A percentile compares a stretch with the other conserved stretches of the same genome.
These are phyloP conservation scores for Theileria annulata DNA, from an alignment of 169 alveolate species.

Conservation along the genomic window DNA sequence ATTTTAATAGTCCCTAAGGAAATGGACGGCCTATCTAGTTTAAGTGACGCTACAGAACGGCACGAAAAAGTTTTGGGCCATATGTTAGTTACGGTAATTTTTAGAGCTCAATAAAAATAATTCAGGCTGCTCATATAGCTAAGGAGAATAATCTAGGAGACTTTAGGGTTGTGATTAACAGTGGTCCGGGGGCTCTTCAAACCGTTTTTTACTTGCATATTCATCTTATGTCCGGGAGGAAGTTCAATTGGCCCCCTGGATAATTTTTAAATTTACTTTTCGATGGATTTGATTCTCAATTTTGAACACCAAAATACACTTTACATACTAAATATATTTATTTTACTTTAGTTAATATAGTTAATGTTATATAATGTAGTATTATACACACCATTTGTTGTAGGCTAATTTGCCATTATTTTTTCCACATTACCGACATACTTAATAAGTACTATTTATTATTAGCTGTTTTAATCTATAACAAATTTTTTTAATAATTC, in stretches of 20 bases:
- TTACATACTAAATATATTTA: neutral
- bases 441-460: neutral
- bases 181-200: constrained; percentile 89
- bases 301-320: neutral
- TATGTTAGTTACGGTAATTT: constrained; percentile 79
- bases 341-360: neutral
- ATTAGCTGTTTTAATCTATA: too few species aligned
- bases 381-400: neutral
- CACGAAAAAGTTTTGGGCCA: constrained; percentile 88
- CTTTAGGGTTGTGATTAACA: constrained; percentile 88
- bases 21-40: constrained; percentile 83
- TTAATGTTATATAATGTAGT: too few species aligned
- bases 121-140: constrained; percentile 83
- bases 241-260: constrained; percentile 87
- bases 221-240: constrained; percentile 84
- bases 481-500: too few species aligned
- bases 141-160: constrained; percentile 82
- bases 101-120: neutral
- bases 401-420: too few species aligned
- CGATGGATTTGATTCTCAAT: neutral
- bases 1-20: constrained; percentile 89
- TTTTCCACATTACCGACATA: neutral
- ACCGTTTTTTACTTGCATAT: constrained; percentile 89
- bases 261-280: constrained; percentile 29
- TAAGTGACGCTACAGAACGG: constrained; percentile 83